Conservation (phyloP, 768 basidiomycete genomes). For the Naganishia friedmannii region DNA sequence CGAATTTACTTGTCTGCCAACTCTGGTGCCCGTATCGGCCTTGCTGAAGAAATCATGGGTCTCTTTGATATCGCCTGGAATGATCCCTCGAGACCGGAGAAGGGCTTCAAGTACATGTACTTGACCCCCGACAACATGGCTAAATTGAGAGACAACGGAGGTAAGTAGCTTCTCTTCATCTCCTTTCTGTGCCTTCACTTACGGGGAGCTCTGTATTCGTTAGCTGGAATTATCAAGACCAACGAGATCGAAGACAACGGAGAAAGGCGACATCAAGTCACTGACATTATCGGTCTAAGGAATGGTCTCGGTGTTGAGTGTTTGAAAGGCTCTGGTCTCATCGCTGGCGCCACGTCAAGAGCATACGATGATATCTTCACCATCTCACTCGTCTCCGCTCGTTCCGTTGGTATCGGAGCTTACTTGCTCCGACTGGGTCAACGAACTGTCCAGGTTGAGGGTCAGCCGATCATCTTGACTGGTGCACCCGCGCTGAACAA, state of each 20-base stretch:
- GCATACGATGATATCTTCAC: constrained; percentile 99
- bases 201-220: background rate
- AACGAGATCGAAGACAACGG: constrained; percentile 80
- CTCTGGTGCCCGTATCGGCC: constrained; percentile 92
- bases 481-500: constrained; percentile 97
- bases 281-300: constrained; percentile 93
- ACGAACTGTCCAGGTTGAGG: constrained; percentile 96
- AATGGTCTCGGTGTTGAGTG: constrained; percentile 97
- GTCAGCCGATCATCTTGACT: constrained; percentile 97
- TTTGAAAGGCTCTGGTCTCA: constrained; percentile 91
- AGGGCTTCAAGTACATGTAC: constrained; percentile 94
- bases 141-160: constrained; percentile 80
- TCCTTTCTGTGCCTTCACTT: background rate
- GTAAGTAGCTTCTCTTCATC: background rate
- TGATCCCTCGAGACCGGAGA: constrained; percentile 75
- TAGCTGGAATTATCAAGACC: constrained; percentile 68
- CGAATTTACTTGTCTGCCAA: constrained; percentile 98
- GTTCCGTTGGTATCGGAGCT: constrained; percentile 97
- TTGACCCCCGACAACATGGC: constrained; percentile 87
- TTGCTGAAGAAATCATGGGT: constrained; percentile 84
- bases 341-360: constrained; percentile 95
- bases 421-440: constrained; percentile 97
- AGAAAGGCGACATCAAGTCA: constrained; percentile 87
- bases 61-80: constrained; percentile 92
- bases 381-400: constrained; percentile 95